Conservation (phyloP, 2,329 filamentous ascomycete species). For the Beauveria scarabaeidicola region DNA sequence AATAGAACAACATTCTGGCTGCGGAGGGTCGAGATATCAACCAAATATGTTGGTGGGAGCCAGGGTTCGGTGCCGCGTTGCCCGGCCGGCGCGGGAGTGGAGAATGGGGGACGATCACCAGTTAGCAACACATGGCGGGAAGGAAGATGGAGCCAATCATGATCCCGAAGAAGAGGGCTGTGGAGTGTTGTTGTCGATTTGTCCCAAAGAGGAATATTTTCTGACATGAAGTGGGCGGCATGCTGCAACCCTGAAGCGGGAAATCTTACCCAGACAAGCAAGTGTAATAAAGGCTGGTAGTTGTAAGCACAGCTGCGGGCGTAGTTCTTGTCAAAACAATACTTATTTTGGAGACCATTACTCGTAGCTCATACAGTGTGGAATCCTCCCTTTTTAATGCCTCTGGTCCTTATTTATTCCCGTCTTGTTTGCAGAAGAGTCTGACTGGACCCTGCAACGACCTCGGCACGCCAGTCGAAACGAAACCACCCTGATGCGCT, state of each 20-base stretch:
- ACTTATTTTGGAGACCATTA: not conserved
- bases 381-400: too few species aligned
- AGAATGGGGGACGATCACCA: not conserved
- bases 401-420: not conserved
- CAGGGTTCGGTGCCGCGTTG: not conserved
- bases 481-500: not conserved
- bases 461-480: not conserved
- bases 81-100: not conserved
- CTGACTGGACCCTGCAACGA: not conserved
- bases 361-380: not conserved
- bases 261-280: not conserved
- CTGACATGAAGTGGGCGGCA: slow-evolving; percentile 3
- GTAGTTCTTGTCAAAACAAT: not conserved
- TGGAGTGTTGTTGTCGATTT: not conserved
- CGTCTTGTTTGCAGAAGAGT: not conserved
- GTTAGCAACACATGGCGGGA: not conserved
- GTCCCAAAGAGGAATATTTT: slow-evolving; percentile 2
- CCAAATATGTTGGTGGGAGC: not conserved
- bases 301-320: not conserved
- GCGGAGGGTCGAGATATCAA: not conserved
- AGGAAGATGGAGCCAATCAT: not conserved
- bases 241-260: not conserved
- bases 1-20: not conserved
- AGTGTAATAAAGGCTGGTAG: not conserved
- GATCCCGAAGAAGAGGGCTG: not conserved